Evolutionary conservation across 805 yeast species (phyloP).

Genomic region (Ogataea degrootiae): DNA sequence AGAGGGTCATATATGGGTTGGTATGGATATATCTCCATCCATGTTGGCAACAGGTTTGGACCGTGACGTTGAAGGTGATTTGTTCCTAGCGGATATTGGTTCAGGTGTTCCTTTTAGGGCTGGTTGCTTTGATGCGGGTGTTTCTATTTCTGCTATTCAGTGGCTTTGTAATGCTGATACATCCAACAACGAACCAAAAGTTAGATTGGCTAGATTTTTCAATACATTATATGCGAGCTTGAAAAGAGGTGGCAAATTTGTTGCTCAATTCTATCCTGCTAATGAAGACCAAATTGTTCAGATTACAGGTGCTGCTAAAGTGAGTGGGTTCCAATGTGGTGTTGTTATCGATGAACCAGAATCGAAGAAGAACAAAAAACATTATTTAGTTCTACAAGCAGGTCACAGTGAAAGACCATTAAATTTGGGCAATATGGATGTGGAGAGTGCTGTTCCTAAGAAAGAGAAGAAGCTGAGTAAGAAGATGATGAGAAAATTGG

Average conservation of each 20-base stretch:
- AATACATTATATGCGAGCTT: slow-evolving; percentile 81
- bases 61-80: slow-evolving; percentile 89
- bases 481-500: slow-evolving; percentile 51
- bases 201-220: slow-evolving; percentile 76
- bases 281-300: slow-evolving; percentile 80
- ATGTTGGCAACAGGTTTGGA: slow-evolving; percentile 95
- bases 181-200: slow-evolving; percentile 74
- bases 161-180: slow-evolving; percentile 98
- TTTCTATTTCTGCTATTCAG: slow-evolving; percentile 91
- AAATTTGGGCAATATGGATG: slow-evolving; percentile 73
- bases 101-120: slow-evolving; percentile 92
- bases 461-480: slow-evolving; percentile 38
- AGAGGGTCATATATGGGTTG: slow-evolving; percentile 93
- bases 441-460: slow-evolving; percentile 55
- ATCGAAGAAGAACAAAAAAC: slow-evolving; percentile 84
- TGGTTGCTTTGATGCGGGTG: slow-evolving; percentile 95
- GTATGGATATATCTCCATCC: slow-evolving; percentile 93
- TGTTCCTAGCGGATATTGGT: slow-evolving; percentile 90
- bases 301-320: slow-evolving; percentile 80
- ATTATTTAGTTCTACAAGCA: slow-evolving; percentile 84
- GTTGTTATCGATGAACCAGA: slow-evolving; percentile 92
- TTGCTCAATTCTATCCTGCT: slow-evolving; percentile 93
- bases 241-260: slow-evolving; percentile 94
- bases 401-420: slow-evolving; percentile 72
- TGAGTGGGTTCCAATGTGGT: slow-evolving; percentile 96